Conservation (phyloP, 352 stramenopile genomes). For the Pythium rishiriense region DNA sequence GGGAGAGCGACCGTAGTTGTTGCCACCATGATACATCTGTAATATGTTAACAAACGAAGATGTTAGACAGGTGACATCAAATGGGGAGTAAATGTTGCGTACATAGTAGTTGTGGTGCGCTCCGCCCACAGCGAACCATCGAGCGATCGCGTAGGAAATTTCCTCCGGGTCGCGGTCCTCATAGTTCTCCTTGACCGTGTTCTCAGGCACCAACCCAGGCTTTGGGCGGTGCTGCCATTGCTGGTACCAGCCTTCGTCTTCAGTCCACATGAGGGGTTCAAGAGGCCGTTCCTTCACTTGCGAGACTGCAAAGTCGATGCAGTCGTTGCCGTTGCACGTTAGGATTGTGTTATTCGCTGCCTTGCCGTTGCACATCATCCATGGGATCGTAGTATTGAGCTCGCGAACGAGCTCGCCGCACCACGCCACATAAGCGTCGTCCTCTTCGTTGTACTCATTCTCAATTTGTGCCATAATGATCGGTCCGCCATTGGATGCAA, state of each 20-base stretch:
- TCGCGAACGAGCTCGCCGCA: slow-evolving; percentile 50
- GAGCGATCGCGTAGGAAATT: slow-evolving; percentile 58
- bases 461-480: slow-evolving; percentile 80
- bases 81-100: slow-evolving; percentile 12
- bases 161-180: slow-evolving; percentile 52
- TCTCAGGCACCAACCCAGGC: slow-evolving; percentile 5
- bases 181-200: slow-evolving; percentile 28
- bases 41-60: not conserved
- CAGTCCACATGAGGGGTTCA: slow-evolving; percentile 72
- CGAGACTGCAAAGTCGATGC: slow-evolving; percentile 53
- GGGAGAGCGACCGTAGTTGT: slow-evolving; percentile 67
- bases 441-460: slow-evolving; percentile 59
- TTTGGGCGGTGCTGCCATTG: slow-evolving; percentile 45
- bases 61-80: not conserved
- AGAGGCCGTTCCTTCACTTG: slow-evolving; percentile 40
- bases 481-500: slow-evolving; percentile 59
- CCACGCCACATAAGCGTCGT: slow-evolving; percentile 54
- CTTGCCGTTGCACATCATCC: slow-evolving; percentile 78
- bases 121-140: slow-evolving; percentile 69
- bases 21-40: slow-evolving; percentile 78
- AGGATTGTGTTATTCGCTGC: slow-evolving; percentile 66
- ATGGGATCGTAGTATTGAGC: slow-evolving; percentile 64
- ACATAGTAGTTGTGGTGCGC: slow-evolving; percentile 77
- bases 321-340: slow-evolving; percentile 69
- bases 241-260: slow-evolving; percentile 77